A percentile compares a stretch with the other conserved stretches of the same genome.
phyloP scores from a whole-genome alignment of 2,329 filamentous ascomycete genomes.

The Beauveria scarabaeidicola region DNA sequence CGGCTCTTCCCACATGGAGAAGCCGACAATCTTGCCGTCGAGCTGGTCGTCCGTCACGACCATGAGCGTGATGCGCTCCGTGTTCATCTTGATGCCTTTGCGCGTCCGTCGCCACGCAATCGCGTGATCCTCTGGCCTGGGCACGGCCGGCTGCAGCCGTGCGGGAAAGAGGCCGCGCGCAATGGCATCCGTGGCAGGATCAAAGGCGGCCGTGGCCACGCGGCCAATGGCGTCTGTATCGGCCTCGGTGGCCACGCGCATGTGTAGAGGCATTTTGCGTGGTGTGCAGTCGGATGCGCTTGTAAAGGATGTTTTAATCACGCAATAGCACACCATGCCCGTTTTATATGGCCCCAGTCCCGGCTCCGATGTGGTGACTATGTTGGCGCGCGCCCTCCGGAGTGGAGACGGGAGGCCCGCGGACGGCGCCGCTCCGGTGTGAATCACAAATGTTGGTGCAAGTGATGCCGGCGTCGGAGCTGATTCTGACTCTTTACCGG shows the following conservation, averaged over 20 bases:
- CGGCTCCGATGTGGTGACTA: neutral
- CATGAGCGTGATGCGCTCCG: constrained; percentile 13
- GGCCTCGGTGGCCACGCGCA: constrained; percentile 18
- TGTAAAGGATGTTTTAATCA: neutral
- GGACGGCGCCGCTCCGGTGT: neutral
- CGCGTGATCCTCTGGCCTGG: neutral
- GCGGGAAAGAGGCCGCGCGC: constrained; percentile 13
- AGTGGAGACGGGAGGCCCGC: neutral
- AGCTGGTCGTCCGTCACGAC: constrained; percentile 15
- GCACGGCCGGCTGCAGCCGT: constrained; percentile 10
- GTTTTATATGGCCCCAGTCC: neutral
- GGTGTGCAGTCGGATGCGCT: neutral
- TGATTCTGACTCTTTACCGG: neutral
- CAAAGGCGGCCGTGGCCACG: constrained; percentile 18
- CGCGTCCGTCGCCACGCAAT: constrained; percentile 13
- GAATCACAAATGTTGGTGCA: neutral
- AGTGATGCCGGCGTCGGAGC: neutral
- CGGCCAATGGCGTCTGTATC: constrained; percentile 19
- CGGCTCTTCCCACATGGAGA: constrained; percentile 16
- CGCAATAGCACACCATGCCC: neutral
- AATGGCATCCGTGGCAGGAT: constrained; percentile 14
- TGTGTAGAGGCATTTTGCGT: constrained; percentile 17
- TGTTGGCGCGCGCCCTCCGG: constrained; percentile 1
- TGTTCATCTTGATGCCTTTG: constrained; percentile 12
- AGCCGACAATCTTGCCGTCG: constrained; percentile 14